phyloP scores from a whole-genome alignment of 176 grass and related monocot genomes.

The Oryza meridionalis region DNA sequence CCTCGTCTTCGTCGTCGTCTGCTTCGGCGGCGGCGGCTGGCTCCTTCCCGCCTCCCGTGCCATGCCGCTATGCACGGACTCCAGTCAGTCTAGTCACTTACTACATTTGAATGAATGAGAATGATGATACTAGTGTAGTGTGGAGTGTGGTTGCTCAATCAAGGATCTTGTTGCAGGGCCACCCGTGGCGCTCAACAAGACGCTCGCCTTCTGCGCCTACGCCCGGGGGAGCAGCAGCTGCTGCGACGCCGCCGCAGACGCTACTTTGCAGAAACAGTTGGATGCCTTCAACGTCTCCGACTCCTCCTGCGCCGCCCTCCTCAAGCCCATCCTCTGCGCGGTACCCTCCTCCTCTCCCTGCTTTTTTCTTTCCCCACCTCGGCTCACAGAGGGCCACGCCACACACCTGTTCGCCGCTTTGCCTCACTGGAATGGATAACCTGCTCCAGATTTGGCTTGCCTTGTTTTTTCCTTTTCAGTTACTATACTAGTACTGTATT shows the following conservation, averaged over 20 bases:
- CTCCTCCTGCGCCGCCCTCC: slow-evolving; percentile 52
- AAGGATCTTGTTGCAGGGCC: slow-evolving; percentile 38
- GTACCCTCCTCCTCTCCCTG: slow-evolving; percentile 9
- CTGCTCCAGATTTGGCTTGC: background rate
- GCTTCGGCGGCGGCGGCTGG: background rate
- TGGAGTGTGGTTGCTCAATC: too few species aligned
- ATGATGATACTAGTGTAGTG: too few species aligned
- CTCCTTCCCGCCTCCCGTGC: slow-evolving; percentile 21
- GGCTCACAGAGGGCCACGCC: background rate
- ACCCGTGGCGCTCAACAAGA: slow-evolving; percentile 51
- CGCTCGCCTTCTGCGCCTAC: slow-evolving; percentile 61
- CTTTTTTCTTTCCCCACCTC: background rate
- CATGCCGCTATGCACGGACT: slow-evolving; percentile 51
- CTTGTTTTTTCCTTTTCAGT: background rate
- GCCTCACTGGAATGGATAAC: background rate
- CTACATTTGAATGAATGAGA: too few species aligned
- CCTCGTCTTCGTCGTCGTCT: background rate
- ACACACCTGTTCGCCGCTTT: slow-evolving; percentile 33
- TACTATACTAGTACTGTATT: background rate
- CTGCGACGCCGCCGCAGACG: slow-evolving; percentile 66
- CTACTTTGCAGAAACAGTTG: slow-evolving; percentile 53
- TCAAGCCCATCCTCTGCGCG: slow-evolving; percentile 75
- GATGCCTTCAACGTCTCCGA: slow-evolving; percentile 62
- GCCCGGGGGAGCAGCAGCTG: slow-evolving; percentile 3
- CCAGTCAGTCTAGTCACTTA: slow-evolving; percentile 41